A percentile compares a stretch with the other conserved stretches of the same genome.
These are phyloP conservation scores for Naganishia kalamii DNA, from an alignment of 768 basidiomycete species.

Conservation along the genomic window DNA sequence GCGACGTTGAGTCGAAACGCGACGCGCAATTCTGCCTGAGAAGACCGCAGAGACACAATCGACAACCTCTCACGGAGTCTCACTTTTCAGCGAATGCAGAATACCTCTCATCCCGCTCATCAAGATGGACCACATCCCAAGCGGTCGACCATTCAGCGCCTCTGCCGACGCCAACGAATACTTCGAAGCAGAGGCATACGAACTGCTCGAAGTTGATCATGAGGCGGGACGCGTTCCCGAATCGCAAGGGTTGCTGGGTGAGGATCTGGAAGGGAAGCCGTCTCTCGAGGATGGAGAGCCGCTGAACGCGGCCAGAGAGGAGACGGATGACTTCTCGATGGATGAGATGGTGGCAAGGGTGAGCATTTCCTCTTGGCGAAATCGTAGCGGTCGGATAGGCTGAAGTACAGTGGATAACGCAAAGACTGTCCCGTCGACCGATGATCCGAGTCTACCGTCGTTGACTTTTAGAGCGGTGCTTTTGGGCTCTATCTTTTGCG, in stretches of 20 bases:
- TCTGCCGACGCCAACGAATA: constrained; percentile 2
- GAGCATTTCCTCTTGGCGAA: constrained; percentile 12
- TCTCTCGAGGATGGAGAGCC: constrained; percentile 4
- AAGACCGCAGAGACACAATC: too few species aligned
- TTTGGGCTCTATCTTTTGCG: constrained; percentile 42
- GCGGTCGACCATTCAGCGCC: background rate
- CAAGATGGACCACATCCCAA: background rate
- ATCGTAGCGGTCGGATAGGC: background rate
- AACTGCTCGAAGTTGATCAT: constrained; percentile 28
- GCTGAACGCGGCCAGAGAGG: constrained; percentile 24
- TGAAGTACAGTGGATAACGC: background rate
- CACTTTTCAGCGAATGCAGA: too few species aligned
- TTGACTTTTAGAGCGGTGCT: constrained; percentile 44
- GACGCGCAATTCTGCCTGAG: too few species aligned
- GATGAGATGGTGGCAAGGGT: constrained; percentile 40
- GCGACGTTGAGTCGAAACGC: too few species aligned
- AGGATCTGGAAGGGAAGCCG: constrained; percentile 15
- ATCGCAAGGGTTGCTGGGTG: constrained; percentile 19
- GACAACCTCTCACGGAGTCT: too few species aligned
- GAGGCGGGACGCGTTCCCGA: constrained; percentile 6
- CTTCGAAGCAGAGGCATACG: constrained; percentile 39
- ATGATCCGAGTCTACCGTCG: constrained; percentile 43
- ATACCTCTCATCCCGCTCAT: too few species aligned
- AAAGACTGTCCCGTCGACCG: constrained; percentile 43
- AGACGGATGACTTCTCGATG: constrained; percentile 22